phyloP scores from a whole-genome alignment of 192 early-diverging fungal genomes.

The Rhizophagus sp. region DNA sequence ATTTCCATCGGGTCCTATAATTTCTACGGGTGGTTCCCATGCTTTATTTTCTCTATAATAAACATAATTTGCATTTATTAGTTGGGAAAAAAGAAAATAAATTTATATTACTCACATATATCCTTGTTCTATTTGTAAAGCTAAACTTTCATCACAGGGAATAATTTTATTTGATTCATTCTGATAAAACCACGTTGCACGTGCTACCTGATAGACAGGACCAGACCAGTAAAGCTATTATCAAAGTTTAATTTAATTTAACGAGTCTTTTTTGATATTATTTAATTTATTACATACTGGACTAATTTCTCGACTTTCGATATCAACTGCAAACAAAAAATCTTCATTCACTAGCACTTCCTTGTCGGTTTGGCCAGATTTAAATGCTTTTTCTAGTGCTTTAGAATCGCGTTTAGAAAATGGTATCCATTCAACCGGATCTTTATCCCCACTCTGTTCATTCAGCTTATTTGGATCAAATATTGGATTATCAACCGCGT shows the following conservation, averaged over 20 bases:
- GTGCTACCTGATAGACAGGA: conserved; percentile 72
- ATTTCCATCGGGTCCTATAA: conserved; percentile 30
- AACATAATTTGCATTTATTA: background rate
- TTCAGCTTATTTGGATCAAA: conserved; percentile 19
- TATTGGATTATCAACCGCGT: conserved; percentile 31
- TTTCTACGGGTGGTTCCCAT: conserved; percentile 44
- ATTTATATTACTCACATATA: conserved; percentile 50
- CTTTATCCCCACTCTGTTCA: background rate
- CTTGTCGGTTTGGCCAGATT: conserved; percentile 33
- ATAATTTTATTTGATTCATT: conserved; percentile 62
- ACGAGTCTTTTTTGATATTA: background rate
- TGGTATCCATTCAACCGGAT: conserved; percentile 50
- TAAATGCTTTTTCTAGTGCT: conserved; percentile 57
- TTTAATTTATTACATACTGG: conserved; percentile 36
- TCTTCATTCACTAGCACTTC: conserved; percentile 76
- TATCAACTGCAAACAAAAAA: conserved; percentile 77
- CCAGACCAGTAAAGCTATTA: conserved; percentile 78
- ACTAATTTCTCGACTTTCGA: conserved; percentile 63
- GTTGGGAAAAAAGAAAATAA: background rate
- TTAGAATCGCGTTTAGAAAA: conserved; percentile 59
- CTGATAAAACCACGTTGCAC: conserved; percentile 85
- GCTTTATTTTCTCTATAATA: conserved; percentile 54
- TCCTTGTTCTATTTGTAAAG: conserved; percentile 80
- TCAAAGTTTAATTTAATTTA: background rate
- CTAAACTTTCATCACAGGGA: conserved; percentile 81